phyloP scores from a whole-genome alignment of 1,284 basidiomycete genomes.

The Pseudozyma sp. region DNA sequence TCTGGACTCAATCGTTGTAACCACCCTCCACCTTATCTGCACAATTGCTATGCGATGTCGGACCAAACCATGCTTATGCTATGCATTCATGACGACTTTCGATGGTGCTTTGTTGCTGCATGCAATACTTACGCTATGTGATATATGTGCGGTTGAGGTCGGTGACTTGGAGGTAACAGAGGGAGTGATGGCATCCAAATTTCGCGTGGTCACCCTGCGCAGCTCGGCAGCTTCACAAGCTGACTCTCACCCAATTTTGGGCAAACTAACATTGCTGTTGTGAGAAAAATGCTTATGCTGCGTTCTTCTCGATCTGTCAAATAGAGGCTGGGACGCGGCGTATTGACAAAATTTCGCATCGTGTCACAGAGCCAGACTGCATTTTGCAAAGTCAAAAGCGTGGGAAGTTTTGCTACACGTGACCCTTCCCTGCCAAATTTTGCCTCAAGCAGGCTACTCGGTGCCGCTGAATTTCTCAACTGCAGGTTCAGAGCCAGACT shows the following conservation, averaged over 20 bases:
- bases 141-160: constrained; percentile 48
- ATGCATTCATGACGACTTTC: not conserved
- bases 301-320: too few relatives aligned
- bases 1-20: too few relatives aligned
- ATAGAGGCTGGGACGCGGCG: too few relatives aligned
- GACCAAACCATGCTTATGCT: not conserved
- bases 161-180: constrained; percentile 39
- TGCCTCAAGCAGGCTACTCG: not conserved
- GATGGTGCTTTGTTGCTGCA: not conserved
- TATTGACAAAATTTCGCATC: not conserved
- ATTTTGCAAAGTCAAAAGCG: constrained; percentile 1
- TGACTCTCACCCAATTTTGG: not conserved
- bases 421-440: constrained; percentile 7
- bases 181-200: constrained; percentile 13
- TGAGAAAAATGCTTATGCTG: not conserved
- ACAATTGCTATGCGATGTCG: not conserved
- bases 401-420: constrained; percentile 46
- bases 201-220: not conserved
- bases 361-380: too few relatives aligned
- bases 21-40: too few relatives aligned
- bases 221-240: not conserved
- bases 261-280: constrained; percentile 29
- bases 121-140: constrained; percentile 45
- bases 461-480: not conserved
- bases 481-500: too few relatives aligned